Evolutionary conservation across 164 flowering plant species (phyloP).

Genomic region (Macadamia tetraphylla): DNA sequence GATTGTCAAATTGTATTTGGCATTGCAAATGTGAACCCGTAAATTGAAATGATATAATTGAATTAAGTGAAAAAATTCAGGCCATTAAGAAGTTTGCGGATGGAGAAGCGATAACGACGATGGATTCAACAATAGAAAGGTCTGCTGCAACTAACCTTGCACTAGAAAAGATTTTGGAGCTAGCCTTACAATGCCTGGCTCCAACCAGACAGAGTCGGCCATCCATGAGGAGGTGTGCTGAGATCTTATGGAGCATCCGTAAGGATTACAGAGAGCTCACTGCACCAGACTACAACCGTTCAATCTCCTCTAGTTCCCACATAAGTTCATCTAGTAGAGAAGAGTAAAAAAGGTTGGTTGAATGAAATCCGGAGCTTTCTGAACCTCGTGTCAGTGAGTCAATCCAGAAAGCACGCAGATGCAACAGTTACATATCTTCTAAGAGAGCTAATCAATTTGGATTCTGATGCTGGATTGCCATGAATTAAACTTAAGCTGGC

Average conservation of each 20-base stretch:
- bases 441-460: too few relatives aligned
- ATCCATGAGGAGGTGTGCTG: constrained; percentile 77
- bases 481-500: too few relatives aligned
- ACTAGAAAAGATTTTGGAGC: constrained; percentile 66
- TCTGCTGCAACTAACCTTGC: constrained; percentile 37
- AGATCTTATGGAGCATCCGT: constrained; percentile 84
- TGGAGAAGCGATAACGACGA: constrained; percentile 47
- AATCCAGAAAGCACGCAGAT: too few relatives aligned
- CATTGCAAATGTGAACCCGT: neutral
- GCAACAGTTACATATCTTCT: too few relatives aligned
- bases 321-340: constrained; percentile 25
- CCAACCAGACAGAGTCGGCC: constrained; percentile 66
- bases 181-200: constrained; percentile 76
- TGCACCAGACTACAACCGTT: constrained; percentile 27
- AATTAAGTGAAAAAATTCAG: constrained; percentile 33
- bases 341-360: constrained; percentile 2
- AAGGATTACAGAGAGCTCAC: constrained; percentile 63
- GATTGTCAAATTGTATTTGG: neutral
- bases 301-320: constrained; percentile 35
- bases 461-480: too few relatives aligned
- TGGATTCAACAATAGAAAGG: constrained; percentile 68
- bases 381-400: too few relatives aligned
- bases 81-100: constrained; percentile 71
- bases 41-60: neutral
- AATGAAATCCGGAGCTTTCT: too few relatives aligned